Conservation (phyloP, 164 flowering plant species). For the Chimonanthus salicifolius region DNA sequence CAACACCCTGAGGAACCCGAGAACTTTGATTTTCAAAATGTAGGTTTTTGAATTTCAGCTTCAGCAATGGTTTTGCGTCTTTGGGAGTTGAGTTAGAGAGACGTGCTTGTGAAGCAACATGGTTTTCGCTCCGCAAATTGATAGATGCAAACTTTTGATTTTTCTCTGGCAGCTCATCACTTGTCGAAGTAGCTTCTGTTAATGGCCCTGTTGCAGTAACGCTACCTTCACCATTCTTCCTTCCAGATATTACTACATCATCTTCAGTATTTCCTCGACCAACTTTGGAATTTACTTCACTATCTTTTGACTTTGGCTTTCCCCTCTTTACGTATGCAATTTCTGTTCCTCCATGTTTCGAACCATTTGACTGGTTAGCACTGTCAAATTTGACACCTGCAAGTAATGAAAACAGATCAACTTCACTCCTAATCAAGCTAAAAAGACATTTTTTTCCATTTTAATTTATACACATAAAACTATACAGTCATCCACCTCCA, state of each 20-base stretch:
- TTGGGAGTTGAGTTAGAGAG: constrained; percentile 34
- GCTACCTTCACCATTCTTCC: constrained; percentile 30
- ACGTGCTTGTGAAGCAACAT: constrained; percentile 21
- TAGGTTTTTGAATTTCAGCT: constrained; percentile 77
- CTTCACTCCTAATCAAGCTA: background rate
- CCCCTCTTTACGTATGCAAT: constrained; percentile 47
- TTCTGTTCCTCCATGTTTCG: constrained; percentile 37
- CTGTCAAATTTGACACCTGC: constrained; percentile 38
- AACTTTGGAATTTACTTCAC: constrained; percentile 31
- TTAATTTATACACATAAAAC: too few species aligned
- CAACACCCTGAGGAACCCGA: constrained; percentile 34
- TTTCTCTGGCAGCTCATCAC: constrained; percentile 31
- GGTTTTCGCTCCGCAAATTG: constrained; percentile 22
- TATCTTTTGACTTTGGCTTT: constrained; percentile 36
- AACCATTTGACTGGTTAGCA: constrained; percentile 25
- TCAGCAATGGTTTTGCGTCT: constrained; percentile 67
- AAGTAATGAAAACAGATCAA: constrained; percentile 6
- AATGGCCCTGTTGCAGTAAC: constrained; percentile 16
- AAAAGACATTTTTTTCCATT: too few species aligned
- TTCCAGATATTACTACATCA: constrained; percentile 24
- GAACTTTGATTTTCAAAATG: constrained; percentile 43
- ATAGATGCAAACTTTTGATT: constrained; percentile 28
- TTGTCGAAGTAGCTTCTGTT: constrained; percentile 27
- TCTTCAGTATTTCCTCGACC: constrained; percentile 27
- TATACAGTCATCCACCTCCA: too few species aligned